Evolutionary conservation across 169 alveolate genomes (phyloP), one percentile per base, ranked within the genome.

Genomic region (Plasmodium gaboni): DNA sequence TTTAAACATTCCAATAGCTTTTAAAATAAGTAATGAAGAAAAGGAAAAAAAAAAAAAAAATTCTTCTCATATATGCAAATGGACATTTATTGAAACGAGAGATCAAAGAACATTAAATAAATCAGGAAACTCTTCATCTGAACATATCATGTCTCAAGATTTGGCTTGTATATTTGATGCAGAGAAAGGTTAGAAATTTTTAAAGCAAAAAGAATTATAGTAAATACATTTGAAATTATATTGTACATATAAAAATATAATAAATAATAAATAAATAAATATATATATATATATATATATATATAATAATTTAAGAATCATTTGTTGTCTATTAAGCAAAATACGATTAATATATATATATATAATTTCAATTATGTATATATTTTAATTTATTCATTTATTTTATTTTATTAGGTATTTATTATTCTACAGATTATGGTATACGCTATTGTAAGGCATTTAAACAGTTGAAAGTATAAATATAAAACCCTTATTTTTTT

Each of bases 81-180:
- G 88, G 88, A 24, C 88, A 12, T 76, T 76, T 55, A 64, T 76
- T 67, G 69, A 76, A 17, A 24, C 74, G 6, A 26, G 17, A 13
- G 88, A 76, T 44, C 88, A 76, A 67, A 64, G 55, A 48, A n/a
- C 46, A 38, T n/a, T 64, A n/a, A 63, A 42, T n/a, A 42, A 17
- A 13, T 26, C 74, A 32, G 48, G 88, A 28, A 73, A 59, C 44
- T 63, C 76, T 15, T 26, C 67, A 10, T 19, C 76, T 2, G 63
- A 53, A 2, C 88, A 76, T 64, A 26, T 76, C 15, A 76, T 76
- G 88, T 63, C 88, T 44, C 74, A 57, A 15, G 88, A 76, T 48
- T 64, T 76, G 53, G 88, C 88, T 10, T 76, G 88, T 59, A 55
- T 76, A 12, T 76, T 76, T 28, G 88, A 76, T 50, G 88, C 88